A percentile compares a stretch with the other conserved stretches of the same genome.
Conservation (phyloP, 176 grass and related monocot genomes). For the Sorghum bicolor region Sorghum_bicolor_NCBIv3 NC_012876.2:63683501-63684000, state of each 20-base stretch:
- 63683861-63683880: neutral
- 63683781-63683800: too few species aligned
- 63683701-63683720: too few species aligned
- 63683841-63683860: neutral
- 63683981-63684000: neutral
- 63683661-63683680: too few species aligned
- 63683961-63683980: neutral
- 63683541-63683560: slow-evolving; percentile 1
- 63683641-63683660: neutral
- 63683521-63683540: neutral
- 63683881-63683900: neutral
- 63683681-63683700: neutral
- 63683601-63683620: neutral
- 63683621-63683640: slow-evolving; percentile 7
- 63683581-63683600: neutral
- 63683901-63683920: neutral
- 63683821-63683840: neutral
- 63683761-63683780: neutral
- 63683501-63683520: neutral
- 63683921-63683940: neutral
- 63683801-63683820: too few species aligned
- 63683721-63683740: too few species aligned
- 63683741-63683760: neutral
- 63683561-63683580: neutral
- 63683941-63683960: neutral